These are phyloP conservation scores for Cornus suecica DNA, from an alignment of 148 eudicot species.

Conservation along the genomic window DNA sequence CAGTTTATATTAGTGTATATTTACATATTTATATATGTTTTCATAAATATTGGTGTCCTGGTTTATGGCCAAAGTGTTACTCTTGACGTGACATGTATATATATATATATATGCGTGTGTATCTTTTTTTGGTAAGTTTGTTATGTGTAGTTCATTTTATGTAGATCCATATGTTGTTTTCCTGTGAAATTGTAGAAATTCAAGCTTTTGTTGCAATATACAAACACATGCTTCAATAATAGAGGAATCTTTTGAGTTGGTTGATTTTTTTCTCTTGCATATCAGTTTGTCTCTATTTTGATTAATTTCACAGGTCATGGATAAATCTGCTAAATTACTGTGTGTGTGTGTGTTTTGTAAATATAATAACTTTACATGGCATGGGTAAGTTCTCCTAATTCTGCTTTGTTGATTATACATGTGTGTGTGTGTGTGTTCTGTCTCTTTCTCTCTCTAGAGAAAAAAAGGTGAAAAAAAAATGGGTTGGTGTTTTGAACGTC, in stretches of 20 bases:
- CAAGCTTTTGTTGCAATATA: not conserved
- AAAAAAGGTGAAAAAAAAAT: no score
- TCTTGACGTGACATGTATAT: no score
- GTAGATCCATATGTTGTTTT: not conserved
- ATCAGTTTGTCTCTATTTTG: conserved; percentile 1
- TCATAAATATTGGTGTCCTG: not conserved
- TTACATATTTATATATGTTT: no score
- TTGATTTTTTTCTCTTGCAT: not conserved
- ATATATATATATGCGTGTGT: no score
- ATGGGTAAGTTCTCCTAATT: not conserved
- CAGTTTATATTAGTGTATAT: not conserved
- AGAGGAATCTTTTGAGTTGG: not conserved
- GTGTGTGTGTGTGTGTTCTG: not conserved
- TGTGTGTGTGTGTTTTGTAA: no score
- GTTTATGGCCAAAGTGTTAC: no score
- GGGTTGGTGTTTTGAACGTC: not conserved
- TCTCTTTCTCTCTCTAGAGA: not conserved
- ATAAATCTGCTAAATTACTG: no score
- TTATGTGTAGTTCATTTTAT: no score
- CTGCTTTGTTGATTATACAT: not conserved
- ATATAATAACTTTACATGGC: no score
- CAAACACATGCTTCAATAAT: not conserved
- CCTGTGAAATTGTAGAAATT: not conserved
- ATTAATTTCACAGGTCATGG: not conserved
- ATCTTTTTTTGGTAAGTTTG: no score